Conservation (phyloP, 2,329 filamentous ascomycete species). For the Didymella lethalis region DNA sequence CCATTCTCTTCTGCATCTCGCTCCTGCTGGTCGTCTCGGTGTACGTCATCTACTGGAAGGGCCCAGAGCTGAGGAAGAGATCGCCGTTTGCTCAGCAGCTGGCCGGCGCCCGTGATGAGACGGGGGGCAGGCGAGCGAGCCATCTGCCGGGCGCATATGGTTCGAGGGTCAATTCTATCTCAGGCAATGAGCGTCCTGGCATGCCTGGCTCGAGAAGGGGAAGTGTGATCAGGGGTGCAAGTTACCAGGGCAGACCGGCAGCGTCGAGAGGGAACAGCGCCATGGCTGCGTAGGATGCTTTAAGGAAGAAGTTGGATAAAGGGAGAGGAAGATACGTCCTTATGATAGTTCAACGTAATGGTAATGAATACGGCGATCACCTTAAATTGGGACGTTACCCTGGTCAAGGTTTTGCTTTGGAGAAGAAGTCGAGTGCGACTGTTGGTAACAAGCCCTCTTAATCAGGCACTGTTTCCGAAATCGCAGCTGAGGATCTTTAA, state of each 20-base stretch:
- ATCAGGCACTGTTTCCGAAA: too few relatives aligned
- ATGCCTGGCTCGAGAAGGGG: conserved; percentile 38
- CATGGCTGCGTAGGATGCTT: not conserved
- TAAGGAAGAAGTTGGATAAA: not conserved
- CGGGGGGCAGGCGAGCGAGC: conserved; percentile 45
- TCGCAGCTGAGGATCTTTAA: too few relatives aligned
- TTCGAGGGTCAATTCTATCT: conserved; percentile 40
- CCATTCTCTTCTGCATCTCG: conserved; percentile 62
- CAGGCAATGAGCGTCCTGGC: conserved; percentile 23
- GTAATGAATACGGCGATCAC: too few relatives aligned
- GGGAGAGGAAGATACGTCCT: too few relatives aligned
- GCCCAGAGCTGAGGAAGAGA: conserved; percentile 60
- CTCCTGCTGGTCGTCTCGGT: conserved; percentile 54
- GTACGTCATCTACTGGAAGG: conserved; percentile 63
- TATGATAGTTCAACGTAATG: not conserved
- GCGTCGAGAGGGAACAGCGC: conserved; percentile 11
- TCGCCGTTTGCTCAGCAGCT: conserved; percentile 63
- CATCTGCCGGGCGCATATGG: conserved; percentile 44
- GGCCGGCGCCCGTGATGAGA: conserved; percentile 42
- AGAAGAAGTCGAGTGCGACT: too few relatives aligned
- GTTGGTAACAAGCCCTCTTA: too few relatives aligned
- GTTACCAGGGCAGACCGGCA: conserved; percentile 24
- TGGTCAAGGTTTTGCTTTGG: too few relatives aligned
- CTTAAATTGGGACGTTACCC: too few relatives aligned
- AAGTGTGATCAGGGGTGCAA: conserved; percentile 39